Conservation (phyloP, 495 filamentous ascomycete species). For the Aspergillus ostianus region DNA sequence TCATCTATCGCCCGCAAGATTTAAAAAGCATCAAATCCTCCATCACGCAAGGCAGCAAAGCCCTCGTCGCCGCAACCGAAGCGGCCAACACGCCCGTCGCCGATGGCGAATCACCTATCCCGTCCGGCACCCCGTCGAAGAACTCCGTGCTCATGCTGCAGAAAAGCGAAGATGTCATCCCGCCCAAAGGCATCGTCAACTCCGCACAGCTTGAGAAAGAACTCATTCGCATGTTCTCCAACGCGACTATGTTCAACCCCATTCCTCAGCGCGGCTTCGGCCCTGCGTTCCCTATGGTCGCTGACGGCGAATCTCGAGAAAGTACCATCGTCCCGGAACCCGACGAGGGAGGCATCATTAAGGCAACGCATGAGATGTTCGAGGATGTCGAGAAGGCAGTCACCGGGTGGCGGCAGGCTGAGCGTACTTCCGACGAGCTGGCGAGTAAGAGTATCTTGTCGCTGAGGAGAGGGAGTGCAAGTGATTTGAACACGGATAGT, state of each 20-base stretch:
- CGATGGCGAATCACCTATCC: conserved; percentile 44
- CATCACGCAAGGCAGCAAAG: conserved; percentile 73
- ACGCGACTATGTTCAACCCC: conserved; percentile 96
- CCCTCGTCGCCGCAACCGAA: conserved; percentile 62
- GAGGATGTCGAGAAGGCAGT: conserved; percentile 67
- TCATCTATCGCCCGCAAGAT: conserved; percentile 85
- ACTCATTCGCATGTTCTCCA: conserved; percentile 95
- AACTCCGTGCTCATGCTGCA: conserved; percentile 53
- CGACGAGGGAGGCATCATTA: conserved; percentile 78
- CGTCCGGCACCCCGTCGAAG: conserved; percentile 35
- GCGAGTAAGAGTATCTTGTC: conserved; percentile 42
- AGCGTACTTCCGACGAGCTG: conserved; percentile 46
- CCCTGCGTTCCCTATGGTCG: conserved; percentile 52
- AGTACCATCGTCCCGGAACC: conserved; percentile 49
- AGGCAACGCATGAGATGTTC: conserved; percentile 80
- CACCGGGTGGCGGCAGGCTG: conserved; percentile 58
- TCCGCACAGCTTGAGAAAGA: conserved; percentile 92
- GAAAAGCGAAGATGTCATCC: conserved; percentile 69
- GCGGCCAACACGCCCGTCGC: conserved; percentile 46
- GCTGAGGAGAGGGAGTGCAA: conserved; percentile 41
- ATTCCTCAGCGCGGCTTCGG: conserved; percentile 69
- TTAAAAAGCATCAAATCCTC: conserved; percentile 81
- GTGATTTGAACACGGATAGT: conserved; percentile 43
- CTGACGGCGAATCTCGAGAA: conserved; percentile 36
- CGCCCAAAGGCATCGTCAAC: conserved; percentile 91